These are phyloP conservation scores for Xylariaceae sp. DNA, from an alignment of 2,329 filamentous ascomycete genomes.

Conservation along the genomic window DNA sequence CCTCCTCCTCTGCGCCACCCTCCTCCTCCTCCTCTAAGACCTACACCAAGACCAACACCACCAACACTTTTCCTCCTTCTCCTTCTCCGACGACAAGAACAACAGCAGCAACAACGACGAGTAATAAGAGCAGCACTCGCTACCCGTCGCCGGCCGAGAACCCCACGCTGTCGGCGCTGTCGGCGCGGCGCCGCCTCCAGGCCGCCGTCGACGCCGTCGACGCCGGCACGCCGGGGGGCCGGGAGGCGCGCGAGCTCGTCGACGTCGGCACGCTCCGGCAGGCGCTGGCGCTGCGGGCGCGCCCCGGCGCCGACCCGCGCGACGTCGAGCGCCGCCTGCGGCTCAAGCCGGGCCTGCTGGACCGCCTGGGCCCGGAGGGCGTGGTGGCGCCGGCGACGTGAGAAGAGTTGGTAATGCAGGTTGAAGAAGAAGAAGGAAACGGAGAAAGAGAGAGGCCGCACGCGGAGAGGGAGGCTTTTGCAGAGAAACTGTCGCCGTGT, in stretches of 20 bases:
- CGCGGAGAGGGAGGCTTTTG: no score
- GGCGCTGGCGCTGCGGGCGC: slow-evolving; percentile 35
- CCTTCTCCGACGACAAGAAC: no score
- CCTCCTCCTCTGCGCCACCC: slow-evolving; percentile 3
- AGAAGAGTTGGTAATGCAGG: slow-evolving; percentile 1
- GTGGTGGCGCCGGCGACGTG: slow-evolving; percentile 29
- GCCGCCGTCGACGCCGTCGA: slow-evolving; percentile 36
- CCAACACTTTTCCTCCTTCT: no score
- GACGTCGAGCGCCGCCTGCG: slow-evolving; percentile 40
- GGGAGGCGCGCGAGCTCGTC: slow-evolving; percentile 40
- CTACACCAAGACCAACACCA: slow-evolving; percentile 6
- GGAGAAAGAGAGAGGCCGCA: no score
- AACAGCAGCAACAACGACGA: slow-evolving; percentile 1
- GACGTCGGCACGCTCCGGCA: slow-evolving; percentile 40
- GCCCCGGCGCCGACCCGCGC: slow-evolving; percentile 27
- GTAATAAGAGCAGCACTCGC: no score
- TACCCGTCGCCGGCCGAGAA: slow-evolving; percentile 28
- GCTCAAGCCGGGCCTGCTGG: slow-evolving; percentile 38
- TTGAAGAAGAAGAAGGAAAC: no score
- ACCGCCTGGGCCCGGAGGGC: slow-evolving; percentile 33
- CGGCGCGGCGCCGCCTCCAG: slow-evolving; percentile 38
- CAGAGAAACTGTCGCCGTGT: no score
- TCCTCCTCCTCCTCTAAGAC: slow-evolving; percentile 6
- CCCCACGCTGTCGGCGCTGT: slow-evolving; percentile 40
- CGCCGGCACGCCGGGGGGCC: no score